These are phyloP conservation scores for Saccharomycopsis crataegensis DNA, from an alignment of 1,139 yeast species.

Conservation along the genomic window DNA sequence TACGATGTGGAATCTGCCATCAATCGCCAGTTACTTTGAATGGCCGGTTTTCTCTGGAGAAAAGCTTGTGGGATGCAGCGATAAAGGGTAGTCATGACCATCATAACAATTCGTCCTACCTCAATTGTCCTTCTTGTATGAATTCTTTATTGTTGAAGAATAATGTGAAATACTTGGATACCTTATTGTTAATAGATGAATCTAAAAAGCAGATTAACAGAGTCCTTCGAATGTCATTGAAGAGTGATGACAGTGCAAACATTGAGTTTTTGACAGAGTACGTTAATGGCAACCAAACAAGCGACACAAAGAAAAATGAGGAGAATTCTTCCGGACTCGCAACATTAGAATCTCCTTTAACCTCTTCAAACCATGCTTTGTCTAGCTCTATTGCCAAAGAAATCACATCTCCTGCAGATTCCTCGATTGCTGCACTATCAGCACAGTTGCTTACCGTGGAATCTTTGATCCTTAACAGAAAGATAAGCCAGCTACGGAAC, in stretches of 20 bases:
- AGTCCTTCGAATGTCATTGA: conserved; percentile 7
- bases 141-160: neutral
- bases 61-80: neutral
- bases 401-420: neutral
- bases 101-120: neutral
- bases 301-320: neutral
- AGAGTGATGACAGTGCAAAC: conserved; percentile 6
- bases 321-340: neutral
- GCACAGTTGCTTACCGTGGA: conserved; percentile 10
- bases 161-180: conserved; percentile 2
- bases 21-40: conserved; percentile 4
- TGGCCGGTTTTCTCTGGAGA: neutral
- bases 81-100: neutral
- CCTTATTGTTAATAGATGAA: neutral
- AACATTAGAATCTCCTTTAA: neutral
- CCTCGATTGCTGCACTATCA: conserved; percentile 11
- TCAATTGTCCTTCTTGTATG: conserved; percentile 10
- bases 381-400: neutral
- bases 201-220: conserved; percentile 1
- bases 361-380: neutral
- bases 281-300: neutral
- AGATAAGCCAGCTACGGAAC: neutral
- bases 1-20: conserved; percentile 8
- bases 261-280: conserved; percentile 7
- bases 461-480: neutral